Conservation (phyloP, 352 stramenopile genomes). For the Thalassiosira livingstoniorum region DNA sequence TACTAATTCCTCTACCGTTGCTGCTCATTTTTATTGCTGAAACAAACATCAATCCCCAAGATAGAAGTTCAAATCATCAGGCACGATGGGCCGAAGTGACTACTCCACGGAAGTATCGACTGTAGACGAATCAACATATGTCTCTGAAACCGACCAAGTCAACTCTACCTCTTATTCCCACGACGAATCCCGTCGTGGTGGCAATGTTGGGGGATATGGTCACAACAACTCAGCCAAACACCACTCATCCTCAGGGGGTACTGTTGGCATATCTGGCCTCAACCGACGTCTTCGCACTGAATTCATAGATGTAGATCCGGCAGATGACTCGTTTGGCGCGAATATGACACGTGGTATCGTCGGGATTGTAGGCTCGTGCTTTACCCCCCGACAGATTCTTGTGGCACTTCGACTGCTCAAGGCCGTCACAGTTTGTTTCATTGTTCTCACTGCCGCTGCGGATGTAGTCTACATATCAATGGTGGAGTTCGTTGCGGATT, state of each 20-base stretch:
- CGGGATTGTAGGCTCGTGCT: slow-evolving; percentile 52
- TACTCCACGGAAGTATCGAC: slow-evolving; percentile 14
- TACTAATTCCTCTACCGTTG: too few relatives aligned
- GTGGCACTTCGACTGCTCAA: slow-evolving; percentile 75
- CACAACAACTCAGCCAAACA: neutral
- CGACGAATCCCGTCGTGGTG: neutral
- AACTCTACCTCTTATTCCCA: slow-evolving; percentile 8
- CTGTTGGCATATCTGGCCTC: slow-evolving; percentile 44
- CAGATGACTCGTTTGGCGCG: slow-evolving; percentile 50
- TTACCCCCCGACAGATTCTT: slow-evolving; percentile 72
- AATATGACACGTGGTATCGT: slow-evolving; percentile 60
- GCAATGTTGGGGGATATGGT: neutral
- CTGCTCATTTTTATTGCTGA: too few relatives aligned
- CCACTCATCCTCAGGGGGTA: neutral
- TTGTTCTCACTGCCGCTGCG: slow-evolving; percentile 62
- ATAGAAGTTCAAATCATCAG: too few relatives aligned
- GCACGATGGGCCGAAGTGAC: slow-evolving; percentile 18
- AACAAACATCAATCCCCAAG: too few relatives aligned
- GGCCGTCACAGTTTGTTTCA: slow-evolving; percentile 69
- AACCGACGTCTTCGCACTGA: slow-evolving; percentile 70
- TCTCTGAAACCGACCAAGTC: neutral
- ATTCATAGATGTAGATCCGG: slow-evolving; percentile 61
- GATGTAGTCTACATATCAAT: slow-evolving; percentile 77
- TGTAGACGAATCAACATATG: slow-evolving; percentile 22
- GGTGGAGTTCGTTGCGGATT: slow-evolving; percentile 57